Evolutionary conservation across 2,329 filamentous ascomycete genomes (phyloP).

Genomic region (Botrytis medusae): DNA sequence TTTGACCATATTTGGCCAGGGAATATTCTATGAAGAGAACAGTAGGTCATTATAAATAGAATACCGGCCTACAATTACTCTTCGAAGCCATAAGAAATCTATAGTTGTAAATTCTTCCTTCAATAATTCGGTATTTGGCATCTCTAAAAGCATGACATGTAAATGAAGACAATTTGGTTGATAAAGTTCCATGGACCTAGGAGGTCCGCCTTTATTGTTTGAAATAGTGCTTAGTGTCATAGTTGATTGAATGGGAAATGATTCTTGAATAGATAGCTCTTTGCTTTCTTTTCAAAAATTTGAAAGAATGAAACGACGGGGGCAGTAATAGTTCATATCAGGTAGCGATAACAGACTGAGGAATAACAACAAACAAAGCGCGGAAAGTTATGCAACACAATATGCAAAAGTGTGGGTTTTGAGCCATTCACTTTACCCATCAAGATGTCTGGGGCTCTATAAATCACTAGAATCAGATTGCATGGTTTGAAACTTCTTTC

Average conservation of each 20-base stretch:
- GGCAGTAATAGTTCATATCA: neutral
- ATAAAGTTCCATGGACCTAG: neutral
- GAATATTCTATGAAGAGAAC: neutral
- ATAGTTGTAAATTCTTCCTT: neutral
- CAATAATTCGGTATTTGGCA: neutral
- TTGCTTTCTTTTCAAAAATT: neutral
- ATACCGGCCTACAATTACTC: neutral
- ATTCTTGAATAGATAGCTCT: neutral
- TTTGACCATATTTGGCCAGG: conserved; percentile 7
- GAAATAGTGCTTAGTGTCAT: neutral
- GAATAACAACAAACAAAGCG: neutral
- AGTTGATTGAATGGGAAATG: neutral
- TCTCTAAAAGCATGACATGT: conserved; percentile 1
- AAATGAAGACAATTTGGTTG: neutral
- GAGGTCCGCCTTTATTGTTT: neutral
- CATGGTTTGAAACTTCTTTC: neutral
- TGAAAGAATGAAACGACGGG: neutral
- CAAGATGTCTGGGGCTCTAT: neutral
- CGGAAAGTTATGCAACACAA: neutral
- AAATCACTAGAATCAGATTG: neutral
- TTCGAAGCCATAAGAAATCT: neutral
- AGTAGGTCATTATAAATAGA: neutral
- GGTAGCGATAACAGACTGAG: neutral
- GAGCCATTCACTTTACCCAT: neutral
- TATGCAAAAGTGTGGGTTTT: no score